Base-by-base conservation (phyloP, 768 basidiomycete species). In the Kwoniella sp. region DNA sequence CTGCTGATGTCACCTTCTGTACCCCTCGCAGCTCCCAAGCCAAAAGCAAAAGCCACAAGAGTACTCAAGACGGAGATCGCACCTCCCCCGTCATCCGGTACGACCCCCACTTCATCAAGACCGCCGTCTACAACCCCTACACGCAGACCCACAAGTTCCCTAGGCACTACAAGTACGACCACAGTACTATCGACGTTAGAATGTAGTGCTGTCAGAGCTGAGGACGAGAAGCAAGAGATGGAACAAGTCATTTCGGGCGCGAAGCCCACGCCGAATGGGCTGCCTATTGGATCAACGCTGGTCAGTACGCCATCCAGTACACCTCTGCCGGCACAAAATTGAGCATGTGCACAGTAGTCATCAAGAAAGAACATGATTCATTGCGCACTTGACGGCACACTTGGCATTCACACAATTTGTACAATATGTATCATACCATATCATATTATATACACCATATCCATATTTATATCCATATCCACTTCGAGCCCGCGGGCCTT, bases 11-110 rank as follows among this genome's bases (percentile, higher is more conserved):
- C 33, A 6, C 33, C 33, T 5, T 33, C 13, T 13, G 33, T 33
- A 13, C 33, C 33, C n/a, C 13, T 6, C 33, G 33, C 64, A 98
- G 95, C 95, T 1, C 95, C 95, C 1, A 82, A 86, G 24, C 95
- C 95, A n/a, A 88, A 87, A 77, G 89, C 88, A 30, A 98, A 98
- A 77, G 83, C 85, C 2, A 90, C 90, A 63, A 85, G 95, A 24
- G 83, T 91, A 1, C 83, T 97, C 60, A 97, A 94, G 80, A 91
- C 88, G 19, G 88, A 89, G 48, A 90, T 97, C 60, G 72, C 74
- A 3, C 78, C 80, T 24, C 68, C 73, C 1, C 62, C 47, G 44
- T 69, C 70, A 4, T 58, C 54, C 7, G 37, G 53, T 36, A 62
- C 51, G 26, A 73, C 72, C 13, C 74, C 74, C 10, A n/a, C 21